Conservation (phyloP, 805 yeast genomes). For the Candida morakotiae region DNA sequence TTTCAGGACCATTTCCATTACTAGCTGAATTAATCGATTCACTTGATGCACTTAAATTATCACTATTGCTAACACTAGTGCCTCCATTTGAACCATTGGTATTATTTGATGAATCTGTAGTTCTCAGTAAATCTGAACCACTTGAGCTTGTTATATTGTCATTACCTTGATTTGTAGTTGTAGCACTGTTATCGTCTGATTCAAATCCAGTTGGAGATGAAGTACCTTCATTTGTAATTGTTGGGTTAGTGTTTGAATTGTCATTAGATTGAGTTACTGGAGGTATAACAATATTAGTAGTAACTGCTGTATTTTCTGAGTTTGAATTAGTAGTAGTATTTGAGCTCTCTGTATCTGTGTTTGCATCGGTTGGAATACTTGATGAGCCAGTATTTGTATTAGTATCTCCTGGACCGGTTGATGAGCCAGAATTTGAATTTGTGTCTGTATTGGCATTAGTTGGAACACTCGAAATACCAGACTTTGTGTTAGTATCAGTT, state of each 20-base stretch:
- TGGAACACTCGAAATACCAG: too few species aligned
- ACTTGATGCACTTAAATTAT: too few species aligned
- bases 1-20: not conserved
- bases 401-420: not conserved
- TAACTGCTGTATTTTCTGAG: too few species aligned
- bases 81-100: not conserved
- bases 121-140: too few species aligned
- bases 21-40: not conserved
- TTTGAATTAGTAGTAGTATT: not conserved
- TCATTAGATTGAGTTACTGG: not conserved
- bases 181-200: not conserved
- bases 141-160: not conserved
- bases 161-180: too few species aligned
- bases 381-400: not conserved
- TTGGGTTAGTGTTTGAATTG: not conserved
- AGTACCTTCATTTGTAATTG: not conserved
- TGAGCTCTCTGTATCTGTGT: not conserved
- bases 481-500: not conserved
- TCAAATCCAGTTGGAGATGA: not conserved
- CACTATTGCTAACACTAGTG: not conserved
- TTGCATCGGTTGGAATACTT: not conserved
- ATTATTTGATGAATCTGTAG: not conserved
- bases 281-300: not conserved
- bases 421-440: too few species aligned
- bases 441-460: too few species aligned